These are phyloP conservation scores for Aristolochia contorta DNA, from an alignment of 164 flowering plant genomes.

Conservation along the genomic window DNA sequence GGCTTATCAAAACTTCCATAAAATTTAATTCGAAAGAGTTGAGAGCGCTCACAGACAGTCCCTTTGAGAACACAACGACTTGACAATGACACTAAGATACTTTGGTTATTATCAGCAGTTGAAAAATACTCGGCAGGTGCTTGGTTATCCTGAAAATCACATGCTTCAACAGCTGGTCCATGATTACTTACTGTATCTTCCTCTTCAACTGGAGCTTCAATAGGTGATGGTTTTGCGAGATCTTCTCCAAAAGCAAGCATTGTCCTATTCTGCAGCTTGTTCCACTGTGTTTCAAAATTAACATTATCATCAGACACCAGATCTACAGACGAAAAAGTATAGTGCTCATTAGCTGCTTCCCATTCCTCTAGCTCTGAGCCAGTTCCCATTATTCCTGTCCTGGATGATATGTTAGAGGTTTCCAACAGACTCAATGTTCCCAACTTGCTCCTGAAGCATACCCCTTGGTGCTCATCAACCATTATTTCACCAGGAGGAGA, in stretches of 20 bases:
- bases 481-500: background rate
- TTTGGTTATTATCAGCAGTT: constrained; percentile 61
- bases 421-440: no score
- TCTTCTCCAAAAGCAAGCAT: background rate
- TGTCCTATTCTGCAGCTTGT: background rate
- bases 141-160: constrained; percentile 30
- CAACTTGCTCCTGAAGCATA: no score
- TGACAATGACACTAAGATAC: constrained; percentile 81
- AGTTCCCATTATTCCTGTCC: background rate
- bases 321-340: constrained; percentile 16
- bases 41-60: constrained; percentile 78
- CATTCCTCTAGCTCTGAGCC: constrained; percentile 20
- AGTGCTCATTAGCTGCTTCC: constrained; percentile 20
- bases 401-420: no score
- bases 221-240: background rate
- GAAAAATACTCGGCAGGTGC: constrained; percentile 41
- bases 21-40: constrained; percentile 74
- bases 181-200: constrained; percentile 7
- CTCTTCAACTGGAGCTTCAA: constrained; percentile 8
- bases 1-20: constrained; percentile 92
- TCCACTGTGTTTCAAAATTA: constrained; percentile 7
- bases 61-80: constrained; percentile 65
- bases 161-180: constrained; percentile 11
- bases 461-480: background rate
- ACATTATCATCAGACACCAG: constrained; percentile 12